These are phyloP conservation scores for Acanthochlamys bracteata DNA, from an alignment of 106 monocot species.

Conservation along the genomic window DNA sequence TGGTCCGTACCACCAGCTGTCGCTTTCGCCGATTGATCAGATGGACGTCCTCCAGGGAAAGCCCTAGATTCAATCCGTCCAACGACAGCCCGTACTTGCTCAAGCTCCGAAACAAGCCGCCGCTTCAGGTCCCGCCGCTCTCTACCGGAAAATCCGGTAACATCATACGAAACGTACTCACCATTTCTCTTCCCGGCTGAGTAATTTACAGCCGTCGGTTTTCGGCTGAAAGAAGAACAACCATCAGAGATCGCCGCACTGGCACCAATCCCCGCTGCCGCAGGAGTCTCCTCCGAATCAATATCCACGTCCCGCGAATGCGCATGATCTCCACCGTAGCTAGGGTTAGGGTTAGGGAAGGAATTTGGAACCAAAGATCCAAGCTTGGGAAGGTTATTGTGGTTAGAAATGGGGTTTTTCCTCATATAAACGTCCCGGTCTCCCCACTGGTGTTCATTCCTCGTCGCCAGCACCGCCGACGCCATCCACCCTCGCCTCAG, in stretches of 20 bases:
- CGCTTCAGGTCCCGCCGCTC: slow-evolving; percentile 45
- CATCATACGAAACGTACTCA: slow-evolving; percentile 24
- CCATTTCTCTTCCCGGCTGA: not conserved
- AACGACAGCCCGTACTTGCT: slow-evolving; percentile 35
- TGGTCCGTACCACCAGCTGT: not conserved
- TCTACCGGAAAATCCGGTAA: slow-evolving; percentile 18
- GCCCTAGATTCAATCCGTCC: slow-evolving; percentile 28
- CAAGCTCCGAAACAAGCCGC: slow-evolving; percentile 44
- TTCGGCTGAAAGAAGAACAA: slow-evolving; percentile 29
- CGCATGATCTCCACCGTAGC: not conserved
- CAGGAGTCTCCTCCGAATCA: slow-evolving; percentile 4
- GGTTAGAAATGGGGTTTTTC: slow-evolving; percentile 35
- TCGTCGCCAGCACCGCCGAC: slow-evolving; percentile 52
- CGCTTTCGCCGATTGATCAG: not conserved
- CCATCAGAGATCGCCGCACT: slow-evolving; percentile 17
- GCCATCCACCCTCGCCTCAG: slow-evolving; percentile 44
- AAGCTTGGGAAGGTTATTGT: slow-evolving; percentile 4
- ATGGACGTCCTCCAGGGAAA: not conserved
- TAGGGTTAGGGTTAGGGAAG: slow-evolving; percentile 25
- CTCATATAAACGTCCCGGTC: slow-evolving; percentile 52
- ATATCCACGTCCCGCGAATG: not conserved
- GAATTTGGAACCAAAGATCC: not conserved
- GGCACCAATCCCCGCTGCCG: not conserved
- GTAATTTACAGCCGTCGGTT: not conserved
- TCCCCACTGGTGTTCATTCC: slow-evolving; percentile 62